Evolutionary conservation across 176 grass and related monocot genomes (phyloP).

Genomic region (Hyparrhenia diplandra): DNA sequence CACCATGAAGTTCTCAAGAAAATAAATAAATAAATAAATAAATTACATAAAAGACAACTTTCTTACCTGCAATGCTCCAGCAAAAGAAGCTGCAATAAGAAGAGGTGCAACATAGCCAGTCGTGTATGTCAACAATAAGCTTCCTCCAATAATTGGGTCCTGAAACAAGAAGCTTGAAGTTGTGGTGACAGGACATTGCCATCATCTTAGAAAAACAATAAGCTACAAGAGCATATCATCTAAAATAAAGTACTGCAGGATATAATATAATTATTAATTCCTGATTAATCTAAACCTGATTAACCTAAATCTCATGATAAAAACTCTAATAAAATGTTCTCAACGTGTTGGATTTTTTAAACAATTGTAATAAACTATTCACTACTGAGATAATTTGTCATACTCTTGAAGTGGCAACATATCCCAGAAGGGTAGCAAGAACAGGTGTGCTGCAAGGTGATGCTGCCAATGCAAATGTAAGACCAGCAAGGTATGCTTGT

Average conservation of each 20-base stretch:
- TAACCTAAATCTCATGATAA: not conserved
- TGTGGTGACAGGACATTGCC: not conserved
- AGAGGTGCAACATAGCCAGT: slow-evolving; percentile 95
- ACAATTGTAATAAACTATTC: not conserved
- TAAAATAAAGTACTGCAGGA: not conserved
- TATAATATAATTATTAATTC: not conserved
- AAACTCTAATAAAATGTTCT: not conserved
- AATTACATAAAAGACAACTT: not conserved
- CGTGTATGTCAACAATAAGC: slow-evolving; percentile 90
- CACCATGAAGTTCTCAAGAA: not conserved
- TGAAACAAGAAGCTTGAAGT: slow-evolving; percentile 32
- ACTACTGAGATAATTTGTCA: not conserved
- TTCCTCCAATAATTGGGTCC: slow-evolving; percentile 84
- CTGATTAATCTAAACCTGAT: not conserved
- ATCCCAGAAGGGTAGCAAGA: slow-evolving; percentile 93
- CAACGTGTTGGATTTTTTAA: not conserved
- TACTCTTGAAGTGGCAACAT: slow-evolving; percentile 95
- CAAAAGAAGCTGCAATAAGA: slow-evolving; percentile 95
- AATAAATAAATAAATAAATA: not conserved
- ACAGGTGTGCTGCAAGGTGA: slow-evolving; percentile 98
- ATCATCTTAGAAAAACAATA: slow-evolving; percentile 14
- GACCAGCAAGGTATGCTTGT: slow-evolving; percentile 95
- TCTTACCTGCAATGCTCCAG: slow-evolving; percentile 84
- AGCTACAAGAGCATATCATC: not conserved
- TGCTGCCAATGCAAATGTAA: slow-evolving; percentile 94